Evolutionary conservation across 805 yeast species (phyloP).

Genomic region (Schwanniomyces pseudopolymorphus): DNA sequence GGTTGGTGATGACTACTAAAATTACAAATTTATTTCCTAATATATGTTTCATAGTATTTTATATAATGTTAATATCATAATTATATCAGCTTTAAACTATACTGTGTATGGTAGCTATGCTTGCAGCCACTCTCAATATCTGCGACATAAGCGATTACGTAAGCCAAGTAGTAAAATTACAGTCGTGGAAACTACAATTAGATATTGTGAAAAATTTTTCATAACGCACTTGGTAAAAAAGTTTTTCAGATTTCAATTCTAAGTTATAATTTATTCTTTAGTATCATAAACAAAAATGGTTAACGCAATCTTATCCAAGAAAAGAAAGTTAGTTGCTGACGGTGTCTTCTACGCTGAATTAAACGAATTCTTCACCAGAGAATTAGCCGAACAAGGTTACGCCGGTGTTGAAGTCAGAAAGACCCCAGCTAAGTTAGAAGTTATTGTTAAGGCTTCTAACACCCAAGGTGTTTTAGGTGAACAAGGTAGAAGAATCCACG

Average conservation of each 20-base stretch:
- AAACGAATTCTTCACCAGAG: slow-evolving; percentile 99
- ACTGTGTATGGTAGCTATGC: too few species aligned
- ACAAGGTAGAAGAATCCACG: slow-evolving; percentile 99
- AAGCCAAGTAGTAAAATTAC: background rate
- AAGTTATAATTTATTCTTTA: background rate
- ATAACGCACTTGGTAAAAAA: background rate
- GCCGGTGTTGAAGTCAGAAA: slow-evolving; percentile 99
- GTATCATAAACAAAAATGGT: slow-evolving; percentile 18
- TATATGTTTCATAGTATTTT: background rate
- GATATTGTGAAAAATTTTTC: background rate
- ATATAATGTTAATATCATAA: background rate
- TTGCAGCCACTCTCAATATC: too few species aligned
- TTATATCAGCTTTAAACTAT: background rate
- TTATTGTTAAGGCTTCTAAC: slow-evolving; percentile 98
- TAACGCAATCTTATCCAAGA: slow-evolving; percentile 74
- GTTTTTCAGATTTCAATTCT: background rate
- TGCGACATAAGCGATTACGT: background rate
- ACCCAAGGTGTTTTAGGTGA: slow-evolving; percentile 98
- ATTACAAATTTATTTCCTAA: background rate
- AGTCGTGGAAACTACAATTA: background rate
- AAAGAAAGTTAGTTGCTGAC: slow-evolving; percentile 99
- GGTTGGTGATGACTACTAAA: slow-evolving; percentile 55
- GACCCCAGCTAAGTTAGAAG: slow-evolving; percentile 97
- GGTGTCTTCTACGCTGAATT: slow-evolving; percentile 99
- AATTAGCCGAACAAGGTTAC: slow-evolving; percentile 99